Percentiles rank a stretch among this genome's conserved stretches.
Evolutionary conservation across 352 stramenopile genomes (phyloP).

Genomic region (Phytopythium delawarense): DNA sequence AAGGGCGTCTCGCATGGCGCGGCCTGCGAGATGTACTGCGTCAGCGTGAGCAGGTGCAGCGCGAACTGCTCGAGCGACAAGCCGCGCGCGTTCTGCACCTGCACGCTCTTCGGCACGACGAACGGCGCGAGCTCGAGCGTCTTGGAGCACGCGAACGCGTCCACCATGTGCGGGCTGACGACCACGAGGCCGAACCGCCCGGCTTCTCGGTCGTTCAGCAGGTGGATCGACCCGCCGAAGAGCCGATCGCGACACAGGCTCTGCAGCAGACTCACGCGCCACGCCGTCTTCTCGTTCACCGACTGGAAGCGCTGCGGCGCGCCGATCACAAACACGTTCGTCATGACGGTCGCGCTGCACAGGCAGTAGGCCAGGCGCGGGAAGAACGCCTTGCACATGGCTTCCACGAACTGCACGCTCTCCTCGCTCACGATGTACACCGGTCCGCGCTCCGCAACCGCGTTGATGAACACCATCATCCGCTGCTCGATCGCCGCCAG

Average conservation of each 20-base stretch:
- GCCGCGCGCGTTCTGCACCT: conserved; percentile 42
- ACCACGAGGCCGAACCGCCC: conserved; percentile 60
- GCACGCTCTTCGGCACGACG: conserved; percentile 55
- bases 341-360: conserved; percentile 36
- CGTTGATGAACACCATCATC: conserved; percentile 45
- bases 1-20: conserved; percentile 50
- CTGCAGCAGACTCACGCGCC: conserved; percentile 49
- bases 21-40: conserved; percentile 49
- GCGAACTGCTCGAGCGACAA: conserved; percentile 51
- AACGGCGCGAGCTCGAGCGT: conserved; percentile 52
- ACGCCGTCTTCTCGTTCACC: conserved; percentile 42
- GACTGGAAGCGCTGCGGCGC: conserved; percentile 51
- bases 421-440: conserved; percentile 70
- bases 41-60: conserved; percentile 46
- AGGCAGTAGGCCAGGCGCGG: conserved; percentile 60
- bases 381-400: conserved; percentile 58
- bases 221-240: conserved; percentile 38
- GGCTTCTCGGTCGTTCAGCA: conserved; percentile 27
- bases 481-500: conserved; percentile 59
- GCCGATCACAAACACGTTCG: conserved; percentile 57
- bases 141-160: conserved; percentile 48
- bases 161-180: conserved; percentile 51
- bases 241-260: conserved; percentile 53
- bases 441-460: conserved; percentile 38
- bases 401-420: conserved; percentile 55